A percentile compares a stretch with the other conserved stretches of the same genome.
phyloP scores from a whole-genome alignment of 2,329 filamentous ascomycete genomes.

The Aureobasidium leucospermi region DNA sequence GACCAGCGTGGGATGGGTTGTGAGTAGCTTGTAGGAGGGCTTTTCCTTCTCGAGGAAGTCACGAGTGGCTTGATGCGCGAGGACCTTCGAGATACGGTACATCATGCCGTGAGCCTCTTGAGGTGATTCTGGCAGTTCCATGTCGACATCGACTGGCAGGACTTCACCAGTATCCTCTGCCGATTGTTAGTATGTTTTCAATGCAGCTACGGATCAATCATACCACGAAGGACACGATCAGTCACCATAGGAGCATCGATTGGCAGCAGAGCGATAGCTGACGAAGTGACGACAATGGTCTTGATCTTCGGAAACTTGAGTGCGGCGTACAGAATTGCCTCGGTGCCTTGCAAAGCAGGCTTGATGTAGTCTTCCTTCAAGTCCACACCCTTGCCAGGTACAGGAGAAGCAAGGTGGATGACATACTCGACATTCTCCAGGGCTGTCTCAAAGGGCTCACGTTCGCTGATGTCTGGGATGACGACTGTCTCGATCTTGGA shows the following conservation, averaged over 20 bases:
- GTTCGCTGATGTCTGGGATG: constrained; percentile 17
- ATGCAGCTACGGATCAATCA: not conserved
- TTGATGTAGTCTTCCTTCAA: constrained; percentile 20
- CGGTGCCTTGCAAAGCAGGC: constrained; percentile 24
- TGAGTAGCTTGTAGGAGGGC: constrained; percentile 21
- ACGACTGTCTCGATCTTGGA: constrained; percentile 16
- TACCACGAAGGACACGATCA: not conserved
- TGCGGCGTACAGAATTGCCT: constrained; percentile 21
- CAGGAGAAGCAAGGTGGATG: constrained; percentile 27
- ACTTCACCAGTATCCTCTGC: constrained; percentile 14
- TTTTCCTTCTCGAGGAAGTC: constrained; percentile 19
- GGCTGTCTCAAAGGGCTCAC: constrained; percentile 15
- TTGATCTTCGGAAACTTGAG: constrained; percentile 21
- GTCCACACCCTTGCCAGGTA: constrained; percentile 18
- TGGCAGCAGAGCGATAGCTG: constrained; percentile 19
- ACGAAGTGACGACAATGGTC: constrained; percentile 24
- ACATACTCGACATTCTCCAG: constrained; percentile 23
- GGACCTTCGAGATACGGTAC: constrained; percentile 19
- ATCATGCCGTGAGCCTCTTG: constrained; percentile 20
- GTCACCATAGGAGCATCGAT: constrained; percentile 6
- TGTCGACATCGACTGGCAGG: constrained; percentile 13
- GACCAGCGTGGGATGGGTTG: constrained; percentile 23
- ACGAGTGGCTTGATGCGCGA: constrained; percentile 24
- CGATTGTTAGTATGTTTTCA: not conserved
- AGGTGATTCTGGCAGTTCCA: not conserved